These are phyloP conservation scores for Naganishia vaughanmartiniae DNA, from an alignment of 768 basidiomycete genomes.

Conservation along the genomic window DNA sequence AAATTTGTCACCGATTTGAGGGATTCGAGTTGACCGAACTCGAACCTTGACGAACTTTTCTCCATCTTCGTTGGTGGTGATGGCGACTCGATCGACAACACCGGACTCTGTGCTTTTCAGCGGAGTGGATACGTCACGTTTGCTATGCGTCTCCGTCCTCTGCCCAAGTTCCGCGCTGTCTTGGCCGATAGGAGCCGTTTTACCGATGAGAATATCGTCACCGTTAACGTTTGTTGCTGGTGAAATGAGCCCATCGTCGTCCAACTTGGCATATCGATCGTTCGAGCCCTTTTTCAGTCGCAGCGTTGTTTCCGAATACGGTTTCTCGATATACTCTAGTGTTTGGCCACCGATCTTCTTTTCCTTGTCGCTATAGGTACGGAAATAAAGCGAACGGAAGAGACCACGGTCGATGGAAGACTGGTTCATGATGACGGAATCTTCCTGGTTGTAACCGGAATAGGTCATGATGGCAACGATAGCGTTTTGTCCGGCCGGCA, in stretches of 20 bases:
- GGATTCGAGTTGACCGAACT: constrained; percentile 89
- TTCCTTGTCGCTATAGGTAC: constrained; percentile 97
- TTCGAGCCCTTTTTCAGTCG: constrained; percentile 91
- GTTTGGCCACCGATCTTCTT: constrained; percentile 91
- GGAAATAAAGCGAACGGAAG: constrained; percentile 97
- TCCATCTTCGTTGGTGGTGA: constrained; percentile 93
- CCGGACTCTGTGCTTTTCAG: constrained; percentile 97
- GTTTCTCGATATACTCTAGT: constrained; percentile 95
- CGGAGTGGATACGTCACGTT: constrained; percentile 94
- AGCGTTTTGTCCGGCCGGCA: constrained; percentile 98
- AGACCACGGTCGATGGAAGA: constrained; percentile 96
- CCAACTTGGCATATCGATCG: constrained; percentile 82
- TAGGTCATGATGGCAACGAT: constrained; percentile 98
- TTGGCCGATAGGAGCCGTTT: constrained; percentile 93
- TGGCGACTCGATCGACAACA: constrained; percentile 93
- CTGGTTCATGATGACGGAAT: constrained; percentile 99
- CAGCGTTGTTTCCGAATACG: constrained; percentile 83
- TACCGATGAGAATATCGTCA: constrained; percentile 98
- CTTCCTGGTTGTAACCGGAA: constrained; percentile 99
- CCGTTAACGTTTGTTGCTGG: constrained; percentile 92
- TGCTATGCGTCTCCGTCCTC: constrained; percentile 84
- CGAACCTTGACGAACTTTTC: constrained; percentile 98
- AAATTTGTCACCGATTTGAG: constrained; percentile 98
- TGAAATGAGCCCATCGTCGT: constrained; percentile 91
- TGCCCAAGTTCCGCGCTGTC: constrained; percentile 97